Conservation (phyloP, 2,329 filamentous ascomycete genomes). For the Exophiala bonariae region DNA sequence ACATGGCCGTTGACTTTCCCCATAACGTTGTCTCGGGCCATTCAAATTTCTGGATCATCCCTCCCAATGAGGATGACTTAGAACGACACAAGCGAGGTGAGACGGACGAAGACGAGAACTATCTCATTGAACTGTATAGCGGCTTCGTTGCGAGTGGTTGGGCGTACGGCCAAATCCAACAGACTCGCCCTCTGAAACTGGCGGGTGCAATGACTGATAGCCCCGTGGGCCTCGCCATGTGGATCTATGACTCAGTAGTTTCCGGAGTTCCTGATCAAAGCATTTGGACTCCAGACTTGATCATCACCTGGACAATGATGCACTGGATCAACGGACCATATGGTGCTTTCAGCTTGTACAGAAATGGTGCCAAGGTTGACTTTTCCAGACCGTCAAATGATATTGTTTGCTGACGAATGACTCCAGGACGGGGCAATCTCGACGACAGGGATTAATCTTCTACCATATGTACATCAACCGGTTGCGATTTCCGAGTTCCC, state of each 20-base stretch:
- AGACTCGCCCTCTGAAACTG: constrained; percentile 27
- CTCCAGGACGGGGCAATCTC: constrained; percentile 15
- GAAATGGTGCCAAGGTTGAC: constrained; percentile 17
- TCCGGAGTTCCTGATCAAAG: constrained; percentile 22
- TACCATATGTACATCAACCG: constrained; percentile 17
- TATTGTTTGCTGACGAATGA: too few relatives aligned
- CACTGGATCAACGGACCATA: constrained; percentile 29
- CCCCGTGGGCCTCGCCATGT: constrained; percentile 31
- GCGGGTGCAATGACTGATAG: constrained; percentile 29
- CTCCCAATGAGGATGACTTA: constrained; percentile 9
- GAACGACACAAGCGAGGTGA: constrained; percentile 5
- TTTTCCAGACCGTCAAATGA: too few relatives aligned
- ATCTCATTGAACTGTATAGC: constrained; percentile 13
- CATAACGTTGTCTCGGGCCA: constrained; percentile 24
- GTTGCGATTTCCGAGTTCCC: constrained; percentile 21
- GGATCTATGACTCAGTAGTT: constrained; percentile 30
- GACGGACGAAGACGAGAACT: constrained; percentile 21
- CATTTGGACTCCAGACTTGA: constrained; percentile 26
- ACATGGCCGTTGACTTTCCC: constrained; percentile 27
- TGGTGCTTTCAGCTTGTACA: constrained; percentile 23
- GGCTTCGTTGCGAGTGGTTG: constrained; percentile 13
- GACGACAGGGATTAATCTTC: constrained; percentile 1
- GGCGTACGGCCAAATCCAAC: constrained; percentile 24
- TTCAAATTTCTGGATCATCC: constrained; percentile 27
- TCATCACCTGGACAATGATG: constrained; percentile 34